Conservation (phyloP, 2,329 filamentous ascomycete genomes). For the Fusarium sp. region DNA sequence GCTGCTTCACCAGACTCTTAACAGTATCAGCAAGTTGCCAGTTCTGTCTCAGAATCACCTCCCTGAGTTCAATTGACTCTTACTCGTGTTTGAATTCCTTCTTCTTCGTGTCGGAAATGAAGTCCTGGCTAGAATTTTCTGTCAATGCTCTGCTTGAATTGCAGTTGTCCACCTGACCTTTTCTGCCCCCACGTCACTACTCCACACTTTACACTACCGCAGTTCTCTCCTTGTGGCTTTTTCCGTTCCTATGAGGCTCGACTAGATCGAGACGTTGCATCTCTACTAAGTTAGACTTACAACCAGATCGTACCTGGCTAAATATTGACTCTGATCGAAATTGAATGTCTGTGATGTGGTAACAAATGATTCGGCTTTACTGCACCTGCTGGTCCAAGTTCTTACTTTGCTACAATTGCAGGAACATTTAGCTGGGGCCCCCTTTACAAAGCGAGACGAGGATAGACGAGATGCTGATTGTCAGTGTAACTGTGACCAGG, state of each 20-base stretch:
- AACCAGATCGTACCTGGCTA: background rate
- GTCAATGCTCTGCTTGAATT: slow-evolving; percentile 16
- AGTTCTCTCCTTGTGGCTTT: slow-evolving; percentile 14
- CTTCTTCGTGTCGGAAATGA: slow-evolving; percentile 9
- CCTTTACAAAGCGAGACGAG: slow-evolving; percentile 9
- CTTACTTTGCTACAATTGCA: slow-evolving; percentile 5
- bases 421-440: slow-evolving; percentile 1
- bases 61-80: background rate
- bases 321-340: background rate
- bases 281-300: background rate
- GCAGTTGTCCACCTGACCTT: slow-evolving; percentile 36
- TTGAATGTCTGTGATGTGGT: background rate
- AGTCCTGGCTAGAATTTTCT: slow-evolving; percentile 21
- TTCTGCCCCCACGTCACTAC: slow-evolving; percentile 33
- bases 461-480: slow-evolving; percentile 2
- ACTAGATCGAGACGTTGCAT: background rate
- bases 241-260: slow-evolving; percentile 18
- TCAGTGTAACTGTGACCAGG: background rate
- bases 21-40: background rate
- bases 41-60: background rate
- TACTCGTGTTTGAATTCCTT: background rate
- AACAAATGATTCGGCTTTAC: background rate
- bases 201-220: slow-evolving; percentile 36
- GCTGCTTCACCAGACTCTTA: background rate
- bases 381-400: slow-evolving; percentile 1